A percentile compares a stretch with the other conserved stretches of the same genome.
Evolutionary conservation across 495 filamentous ascomycete genomes (phyloP).

Genomic region (Immersiella caudata): DNA sequence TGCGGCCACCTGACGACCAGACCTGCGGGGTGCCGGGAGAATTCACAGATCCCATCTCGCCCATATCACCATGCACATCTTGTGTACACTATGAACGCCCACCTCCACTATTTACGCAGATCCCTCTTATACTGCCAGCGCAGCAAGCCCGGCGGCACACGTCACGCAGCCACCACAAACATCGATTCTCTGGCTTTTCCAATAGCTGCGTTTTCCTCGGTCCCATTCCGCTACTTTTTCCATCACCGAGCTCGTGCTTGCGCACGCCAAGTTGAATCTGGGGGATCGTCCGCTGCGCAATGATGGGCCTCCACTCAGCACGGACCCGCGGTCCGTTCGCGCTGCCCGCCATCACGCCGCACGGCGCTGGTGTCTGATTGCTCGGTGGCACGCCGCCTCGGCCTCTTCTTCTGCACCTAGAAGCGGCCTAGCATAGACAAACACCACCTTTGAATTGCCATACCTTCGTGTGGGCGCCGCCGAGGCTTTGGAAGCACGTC

Average conservation of each 20-base stretch:
- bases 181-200: neutral
- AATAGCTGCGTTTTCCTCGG: neutral
- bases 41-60: slow-evolving; percentile 4
- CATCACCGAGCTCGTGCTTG: neutral
- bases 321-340: slow-evolving; percentile 14
- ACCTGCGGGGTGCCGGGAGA: slow-evolving; percentile 18
- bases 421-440: neutral
- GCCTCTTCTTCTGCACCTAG: neutral
- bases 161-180: slow-evolving; percentile 5
- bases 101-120: slow-evolving; percentile 7
- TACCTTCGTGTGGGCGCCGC: neutral
- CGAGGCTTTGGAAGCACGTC: neutral
- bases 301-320: slow-evolving; percentile 20
- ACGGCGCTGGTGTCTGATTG: neutral
- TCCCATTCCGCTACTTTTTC: neutral
- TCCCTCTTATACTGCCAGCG: neutral
- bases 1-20: neutral
- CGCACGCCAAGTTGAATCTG: neutral
- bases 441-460: neutral
- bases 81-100: neutral
- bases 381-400: neutral
- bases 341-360: neutral
- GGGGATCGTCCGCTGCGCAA: slow-evolving; percentile 23
- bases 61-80: neutral
- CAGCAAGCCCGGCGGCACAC: neutral